Base-by-base conservation (phyloP, 371 early-diverging fungal species). In the Saksenaea oblongispora region DNA sequence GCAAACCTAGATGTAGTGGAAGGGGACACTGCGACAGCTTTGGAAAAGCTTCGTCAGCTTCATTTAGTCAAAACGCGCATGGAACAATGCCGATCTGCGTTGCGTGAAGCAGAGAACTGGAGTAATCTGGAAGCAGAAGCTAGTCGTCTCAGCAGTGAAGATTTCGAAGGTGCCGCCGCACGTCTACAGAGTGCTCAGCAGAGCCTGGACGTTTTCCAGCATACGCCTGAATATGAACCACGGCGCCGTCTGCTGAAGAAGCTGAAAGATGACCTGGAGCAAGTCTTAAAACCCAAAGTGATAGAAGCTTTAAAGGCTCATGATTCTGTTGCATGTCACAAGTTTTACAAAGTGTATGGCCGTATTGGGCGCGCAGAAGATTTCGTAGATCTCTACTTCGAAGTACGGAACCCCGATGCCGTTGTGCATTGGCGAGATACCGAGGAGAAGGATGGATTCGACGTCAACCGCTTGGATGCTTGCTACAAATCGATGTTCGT, bases 51-150 rank as follows among this genome's bases (percentile, higher is more conserved):
- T 27, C 80, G 84, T 47, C 82, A 84, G 59, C 74, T 91, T 9
- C 92, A 91, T 73, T 71, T 80, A 8, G 88, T 90, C 53, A 85
- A 90, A 53, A 80, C 83, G 18, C 76, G 92, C 1, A 93, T 93
- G 93, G 89, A 82, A 31, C 67, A 74, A 18, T 79, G 83, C 44
- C 68, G 71, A 13, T 57, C 67, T 9, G 77, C 86, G 0, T 73
- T 92, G 7, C 76, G 82, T 35, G 90, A 92, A 61, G 88, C 91
- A 0, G 91, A 93, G 59, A 91, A 86, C 69, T 93, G 93, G 93
- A 85, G 76, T 28, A 88, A 89, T 44, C 79, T 93, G 47, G 84
- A 87, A 34, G 70, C 82, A 0, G 91, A 93, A 66, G 87, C 90
- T 27, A 84, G 84, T 24, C 80, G 78, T 1, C 78, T 93, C 54